Evolutionary conservation across 129 eudicot genomes (phyloP), one percentile per base, ranked within the genome.

Genomic region (Tanacetum coccineum): DNA sequence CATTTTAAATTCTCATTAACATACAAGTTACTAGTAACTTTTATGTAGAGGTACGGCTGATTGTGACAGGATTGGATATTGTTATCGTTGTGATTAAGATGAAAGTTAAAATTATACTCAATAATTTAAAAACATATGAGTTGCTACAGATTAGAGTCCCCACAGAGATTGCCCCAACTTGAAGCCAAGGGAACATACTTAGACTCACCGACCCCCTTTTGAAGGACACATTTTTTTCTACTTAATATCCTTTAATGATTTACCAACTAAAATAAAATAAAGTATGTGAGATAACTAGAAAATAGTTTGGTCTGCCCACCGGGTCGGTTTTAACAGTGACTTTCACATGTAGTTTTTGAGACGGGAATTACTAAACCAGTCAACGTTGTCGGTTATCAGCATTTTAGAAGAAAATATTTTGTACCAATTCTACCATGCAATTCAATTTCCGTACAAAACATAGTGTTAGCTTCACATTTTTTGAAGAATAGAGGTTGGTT

Each of bases 171-270:
- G 75, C 74, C 70, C 75, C 80, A 68, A 53, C 80, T 68, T 68
- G 70, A 76, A 76, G 80, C 70, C 75, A 76, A 68, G 80, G 80
- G 75, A 75, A 75, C 74, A 75, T 60, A 68, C 64, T 8, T 17
- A 22, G 59, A 40, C 70, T 75, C 70, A 60, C 80, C 80, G 61
- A 60, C 74, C 19, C 73, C 64, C 69, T 59, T 74, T 60, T 75
- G 52, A 39, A 4, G 10, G 14, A 68, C 4, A 64, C 46, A 63
- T 15, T 9, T 36, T 36, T 8, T 63, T 40, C 30, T 52, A 14
- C 54, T 49, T 51, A 42, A 62, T 62, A 52, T 44, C 19, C 22
- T 10, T 14, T 40, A 63, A 42, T 32, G 4, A 40, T 21, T 45
- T 57, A 45, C 22, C 54, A 57, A 57, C 46, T 22, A 22, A 22